A percentile compares a stretch with the other conserved stretches of the same genome.
These are phyloP conservation scores for Podospora pseudopauciseta DNA, from an alignment of 495 filamentous ascomycete species.

Conservation along the genomic window DNA sequence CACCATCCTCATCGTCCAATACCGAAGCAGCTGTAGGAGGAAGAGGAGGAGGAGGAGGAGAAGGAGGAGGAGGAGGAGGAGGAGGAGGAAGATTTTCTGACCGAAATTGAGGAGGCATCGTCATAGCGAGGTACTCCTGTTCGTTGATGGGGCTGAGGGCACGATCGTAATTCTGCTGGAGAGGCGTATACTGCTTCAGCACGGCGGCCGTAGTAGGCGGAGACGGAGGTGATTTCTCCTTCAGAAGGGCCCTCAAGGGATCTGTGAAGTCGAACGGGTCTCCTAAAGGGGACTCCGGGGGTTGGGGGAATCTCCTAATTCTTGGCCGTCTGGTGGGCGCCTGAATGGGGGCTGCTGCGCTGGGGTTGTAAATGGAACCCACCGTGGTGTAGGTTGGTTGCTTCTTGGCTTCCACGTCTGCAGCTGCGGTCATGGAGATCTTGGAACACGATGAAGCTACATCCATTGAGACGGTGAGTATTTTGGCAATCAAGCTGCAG, in stretches of 20 bases:
- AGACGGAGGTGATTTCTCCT: constrained; percentile 16
- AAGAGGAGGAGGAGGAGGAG: constrained; percentile 4
- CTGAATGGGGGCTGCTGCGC: constrained; percentile 37
- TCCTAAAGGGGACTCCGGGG: constrained; percentile 21
- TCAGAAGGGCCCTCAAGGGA: constrained; percentile 26
- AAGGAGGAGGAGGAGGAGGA: not conserved
- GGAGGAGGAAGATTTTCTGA: constrained; percentile 26
- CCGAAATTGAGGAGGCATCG: constrained; percentile 19
- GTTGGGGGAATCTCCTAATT: constrained; percentile 25
- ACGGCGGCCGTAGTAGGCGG: constrained; percentile 18
- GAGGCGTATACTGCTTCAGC: constrained; percentile 39
- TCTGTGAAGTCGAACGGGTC: constrained; percentile 19
- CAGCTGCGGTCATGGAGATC: constrained; percentile 10
- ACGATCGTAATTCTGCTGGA: constrained; percentile 50
- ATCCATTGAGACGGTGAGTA: constrained; percentile 3
- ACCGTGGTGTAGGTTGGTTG: constrained; percentile 45
- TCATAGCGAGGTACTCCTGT: constrained; percentile 18
- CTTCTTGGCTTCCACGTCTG: not conserved
- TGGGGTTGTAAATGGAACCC: constrained; percentile 44
- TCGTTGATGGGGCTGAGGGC: constrained; percentile 35
- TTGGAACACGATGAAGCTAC: constrained; percentile 4
- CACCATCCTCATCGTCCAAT: constrained; percentile 24
- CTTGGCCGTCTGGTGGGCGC: constrained; percentile 45
- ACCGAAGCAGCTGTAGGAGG: constrained; percentile 4
- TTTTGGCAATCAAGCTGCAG: not conserved